Evolutionary conservation across 345 rosid genomes (phyloP), one percentile per base, ranked within the genome.

Genomic region (Geranium rotundifolium): DNA sequence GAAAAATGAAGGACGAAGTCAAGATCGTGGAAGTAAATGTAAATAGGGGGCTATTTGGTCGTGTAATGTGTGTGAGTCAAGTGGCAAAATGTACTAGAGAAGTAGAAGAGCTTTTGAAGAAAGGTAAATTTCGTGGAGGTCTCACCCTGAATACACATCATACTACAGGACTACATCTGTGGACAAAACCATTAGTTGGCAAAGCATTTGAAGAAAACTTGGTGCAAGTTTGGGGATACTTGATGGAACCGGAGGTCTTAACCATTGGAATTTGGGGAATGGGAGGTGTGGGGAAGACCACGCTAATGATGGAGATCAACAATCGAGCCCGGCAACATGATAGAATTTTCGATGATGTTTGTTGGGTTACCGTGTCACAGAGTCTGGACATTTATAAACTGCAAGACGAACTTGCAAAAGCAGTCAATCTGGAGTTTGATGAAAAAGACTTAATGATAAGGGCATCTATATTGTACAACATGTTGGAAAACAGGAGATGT

Each of bases 351-450:
- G 57, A 58, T 52, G 31, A 59, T 19, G 19, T 63, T 2, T 31
- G 55, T 27, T 72, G 69, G 76, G 58, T 72, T 30, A 72, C 65
- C 2, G 72, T 56, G 2, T 68, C 76, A 39, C 41, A 56, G 27
- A 59, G 41, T 56, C 46, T 19, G 9, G 55, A 13, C 29, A 29
- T 72, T 17, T 19, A n/a, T 15, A 56, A 59, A 17, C 62, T 72
- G 2, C 76, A 72, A 58, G 27, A 60, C 29, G 7, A 41, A 9
- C 60, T 72, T 29, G 76, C 72, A n/a, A 57, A 39, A 0, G 1
- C 62, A 14, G 4, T 69, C 29, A 1, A 13, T 3, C 9, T 57
- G 17, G 27, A 0, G 4, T 31, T 59, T 17, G n/a, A 34, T 0
- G 8, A 27, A 0, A 5, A 27, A 0, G 67, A 69, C 27, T 20